Base-by-base conservation (phyloP, 176 grass and related monocot genomes). In the Alloteropsis semialata region DNA sequence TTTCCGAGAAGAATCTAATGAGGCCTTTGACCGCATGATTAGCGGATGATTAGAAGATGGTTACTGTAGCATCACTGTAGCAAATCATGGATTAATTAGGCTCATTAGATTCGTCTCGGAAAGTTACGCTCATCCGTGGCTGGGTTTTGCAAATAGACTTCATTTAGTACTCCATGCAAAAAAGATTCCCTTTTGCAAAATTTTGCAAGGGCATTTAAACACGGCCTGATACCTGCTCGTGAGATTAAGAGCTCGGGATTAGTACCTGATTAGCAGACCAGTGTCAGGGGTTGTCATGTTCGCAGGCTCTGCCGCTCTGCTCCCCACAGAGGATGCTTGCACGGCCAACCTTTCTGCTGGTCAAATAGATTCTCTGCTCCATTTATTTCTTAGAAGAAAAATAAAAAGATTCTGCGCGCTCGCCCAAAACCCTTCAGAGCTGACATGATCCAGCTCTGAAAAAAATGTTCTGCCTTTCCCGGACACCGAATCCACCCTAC, bases 401-500 rank as follows among this genome's bases (percentile, higher is more conserved):
- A 57, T 29, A 14, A 45, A 0, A 49, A 60, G 60, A 74, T 89
- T 81, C 68, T 48, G 69, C 22, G 49, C 53, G 37, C 61, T 39
- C 25, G 32, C 32, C 14, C 17, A 39, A 41, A 74, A 10, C 8
- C 49, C 14, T 13, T 8, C 18, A 41, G 60, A 24, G 9, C 54
- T 81, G 76, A 81, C 82, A 55, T 28, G 71, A 89, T 77, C 77
- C 36, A n/a, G 41, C 32, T 44, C 34, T 54, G 57, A 69, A 76
- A 29, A 29, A 61, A 28, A 29, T 70, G 77, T 63, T 36, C 29
- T 9, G 0, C 61, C 43, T 81, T 76, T 81, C 12, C 41, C 43
- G 19, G 87, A 51, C 61, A 75, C 7, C 76, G 29, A 67, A 67
- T 80, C 44, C 24, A 39, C 72, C 68, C 66, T 68, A 36, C 80